A percentile compares a stretch with the other conserved stretches of the same genome.
Evolutionary conservation across 441 rosid species (phyloP).

Genomic region (Melastoma candidum): DNA sequence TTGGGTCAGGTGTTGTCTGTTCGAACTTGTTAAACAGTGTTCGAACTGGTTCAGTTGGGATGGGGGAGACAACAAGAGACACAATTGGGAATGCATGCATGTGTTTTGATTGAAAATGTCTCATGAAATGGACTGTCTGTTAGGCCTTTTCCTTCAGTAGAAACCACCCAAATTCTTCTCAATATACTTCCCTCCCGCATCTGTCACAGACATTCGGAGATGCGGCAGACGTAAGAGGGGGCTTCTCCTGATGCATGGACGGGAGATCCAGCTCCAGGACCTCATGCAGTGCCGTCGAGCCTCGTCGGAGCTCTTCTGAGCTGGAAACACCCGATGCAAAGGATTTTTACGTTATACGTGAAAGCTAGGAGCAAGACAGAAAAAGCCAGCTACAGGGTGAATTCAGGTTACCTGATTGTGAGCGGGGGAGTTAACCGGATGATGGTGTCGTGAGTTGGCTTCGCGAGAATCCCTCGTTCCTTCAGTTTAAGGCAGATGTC

Average conservation of each 20-base stretch:
- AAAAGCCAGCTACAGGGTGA: too few relatives aligned
- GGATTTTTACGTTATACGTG: neutral
- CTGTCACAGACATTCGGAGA: constrained; percentile 55
- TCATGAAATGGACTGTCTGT: too few relatives aligned
- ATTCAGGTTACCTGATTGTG: constrained; percentile 49
- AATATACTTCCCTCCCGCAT: constrained; percentile 57
- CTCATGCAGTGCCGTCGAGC: constrained; percentile 55
- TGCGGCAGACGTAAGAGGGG: constrained; percentile 26
- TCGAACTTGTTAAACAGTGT: too few relatives aligned
- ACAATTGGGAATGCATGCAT: too few relatives aligned
- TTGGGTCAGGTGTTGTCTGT: too few relatives aligned
- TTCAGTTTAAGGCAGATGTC: constrained; percentile 87
- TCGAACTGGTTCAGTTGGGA: too few relatives aligned
- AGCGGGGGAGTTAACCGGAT: constrained; percentile 95
- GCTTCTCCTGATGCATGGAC: constrained; percentile 32
- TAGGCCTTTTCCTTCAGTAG: too few relatives aligned
- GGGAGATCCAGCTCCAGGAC: constrained; percentile 75
- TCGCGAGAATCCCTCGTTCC: constrained; percentile 87
- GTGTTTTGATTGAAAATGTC: too few relatives aligned
- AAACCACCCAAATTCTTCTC: constrained; percentile 5
- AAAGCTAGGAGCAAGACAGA: neutral
- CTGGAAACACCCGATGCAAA: constrained; percentile 25
- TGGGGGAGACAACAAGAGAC: too few relatives aligned
- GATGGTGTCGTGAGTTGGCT: constrained; percentile 81
- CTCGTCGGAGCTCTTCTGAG: constrained; percentile 63